Evolutionary conservation across 1,139 yeast species (phyloP), one percentile per base, ranked within the genome.

Genomic region (Nakaseomyces glabratus): DNA sequence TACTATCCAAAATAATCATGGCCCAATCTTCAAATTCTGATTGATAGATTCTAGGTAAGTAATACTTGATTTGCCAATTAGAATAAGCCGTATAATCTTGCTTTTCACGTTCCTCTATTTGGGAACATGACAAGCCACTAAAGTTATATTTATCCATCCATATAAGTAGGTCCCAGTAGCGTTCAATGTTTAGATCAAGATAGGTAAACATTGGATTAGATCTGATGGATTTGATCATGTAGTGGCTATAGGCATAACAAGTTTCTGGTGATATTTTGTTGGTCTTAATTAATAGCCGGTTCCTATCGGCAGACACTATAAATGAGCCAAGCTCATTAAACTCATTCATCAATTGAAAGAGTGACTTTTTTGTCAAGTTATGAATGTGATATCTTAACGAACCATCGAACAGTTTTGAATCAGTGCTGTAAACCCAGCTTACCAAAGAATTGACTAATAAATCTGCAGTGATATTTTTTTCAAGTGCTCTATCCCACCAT

Each of bases 131-230:
- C 39, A 86, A 67, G 4, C 98, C 99, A 28, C 94, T 84, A 57
- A 67, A 86, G 51, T 93, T 93, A 48, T 71, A 76, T 47, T 80
- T 78, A 55, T 93, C 96, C 94, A 88, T 84, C 97, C 98, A 93
- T 3, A 90, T 63, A 42, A 93, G 63, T 12, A 82, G 54, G 56
- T 90, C 96, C 98, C 98, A 90, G 52, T 85, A 88, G 47, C 76
- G 76, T 11, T 68, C 69, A 32, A 90, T 79, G 20, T 65, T 63
- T 47, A 93, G 61, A 47, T 88, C 96, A 47, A 93, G 62, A 55
- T 78, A 86, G 47, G 80, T 76, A 59, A 90, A 90, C 43, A 86
- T 60, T 0, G 95, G 93, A 49, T 78, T 82, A 1, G 85, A 68
- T 47, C 95, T 68, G 4, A 88, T 75, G 1, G 93, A 76, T 45